Conservation (phyloP, 2,329 filamentous ascomycete species). For the Arthrobotrys iridis region DNA sequence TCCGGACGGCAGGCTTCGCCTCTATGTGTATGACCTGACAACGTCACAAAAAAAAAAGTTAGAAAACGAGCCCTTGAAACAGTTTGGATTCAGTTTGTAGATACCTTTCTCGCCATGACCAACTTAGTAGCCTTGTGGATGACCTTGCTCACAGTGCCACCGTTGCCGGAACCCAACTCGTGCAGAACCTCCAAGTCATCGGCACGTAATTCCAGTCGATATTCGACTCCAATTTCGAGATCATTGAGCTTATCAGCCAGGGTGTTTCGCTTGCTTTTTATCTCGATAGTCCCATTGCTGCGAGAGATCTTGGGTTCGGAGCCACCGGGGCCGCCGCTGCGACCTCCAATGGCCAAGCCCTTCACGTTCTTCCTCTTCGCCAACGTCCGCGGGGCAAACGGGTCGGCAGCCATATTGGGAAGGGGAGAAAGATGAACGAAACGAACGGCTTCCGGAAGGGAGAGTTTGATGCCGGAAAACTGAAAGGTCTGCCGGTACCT, state of each 20-base stretch:
- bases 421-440: background rate
- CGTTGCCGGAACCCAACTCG: conserved; percentile 94
- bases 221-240: conserved; percentile 96
- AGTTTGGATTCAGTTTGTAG: background rate
- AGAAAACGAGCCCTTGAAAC: background rate
- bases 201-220: conserved; percentile 88
- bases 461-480: conserved; percentile 14
- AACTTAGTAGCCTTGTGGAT: conserved; percentile 93
- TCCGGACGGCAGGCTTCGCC: conserved; percentile 95
- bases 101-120: conserved; percentile 96
- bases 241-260: conserved; percentile 68
- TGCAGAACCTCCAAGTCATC: conserved; percentile 93
- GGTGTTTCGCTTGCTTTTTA: conserved; percentile 71
- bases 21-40: conserved; percentile 93
- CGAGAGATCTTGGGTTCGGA: conserved; percentile 67
- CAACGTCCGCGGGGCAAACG: conserved; percentile 70
- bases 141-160: conserved; percentile 97
- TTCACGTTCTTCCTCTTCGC: conserved; percentile 98
- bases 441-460: conserved; percentile 4
- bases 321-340: conserved; percentile 77
- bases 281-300: conserved; percentile 74
- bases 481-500: background rate
- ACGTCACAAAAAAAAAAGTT: background rate
- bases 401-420: conserved; percentile 51
- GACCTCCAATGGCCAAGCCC: conserved; percentile 83